Evolutionary conservation across 768 basidiomycete species (phyloP).

Genomic region (Hygrocybe punicea): DNA sequence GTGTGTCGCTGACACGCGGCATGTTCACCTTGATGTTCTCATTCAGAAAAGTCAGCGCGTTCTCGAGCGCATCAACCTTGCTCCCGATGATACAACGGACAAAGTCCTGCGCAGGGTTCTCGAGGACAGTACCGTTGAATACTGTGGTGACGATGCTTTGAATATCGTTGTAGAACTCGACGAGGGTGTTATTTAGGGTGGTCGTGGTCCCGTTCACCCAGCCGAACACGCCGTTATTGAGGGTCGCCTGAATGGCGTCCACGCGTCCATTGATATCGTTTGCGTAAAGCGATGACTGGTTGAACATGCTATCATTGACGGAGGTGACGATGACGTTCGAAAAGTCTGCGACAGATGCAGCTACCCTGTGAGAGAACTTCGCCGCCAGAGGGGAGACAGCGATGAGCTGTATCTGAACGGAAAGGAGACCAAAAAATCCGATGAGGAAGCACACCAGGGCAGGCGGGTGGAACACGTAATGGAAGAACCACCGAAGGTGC

Average conservation of each 20-base stretch:
- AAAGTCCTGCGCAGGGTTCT: conserved; percentile 80
- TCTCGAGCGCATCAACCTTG: conserved; percentile 83
- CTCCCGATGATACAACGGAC: conserved; percentile 86
- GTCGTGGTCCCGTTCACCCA: conserved; percentile 93
- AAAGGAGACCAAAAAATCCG: conserved; percentile 85
- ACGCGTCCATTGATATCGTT: conserved; percentile 71
- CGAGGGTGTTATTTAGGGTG: conserved; percentile 82
- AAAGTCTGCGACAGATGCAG: conserved; percentile 60
- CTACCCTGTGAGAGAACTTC: conserved; percentile 62
- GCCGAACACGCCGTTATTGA: conserved; percentile 88
- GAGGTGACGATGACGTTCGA: conserved; percentile 67
- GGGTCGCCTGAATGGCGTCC: conserved; percentile 60
- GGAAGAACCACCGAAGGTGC: conserved; percentile 81
- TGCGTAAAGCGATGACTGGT: conserved; percentile 77
- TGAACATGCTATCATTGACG: conserved; percentile 80
- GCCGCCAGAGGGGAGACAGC: conserved; percentile 71
- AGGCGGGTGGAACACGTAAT: conserved; percentile 88
- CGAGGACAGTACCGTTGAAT: conserved; percentile 83
- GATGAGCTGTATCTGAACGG: conserved; percentile 81
- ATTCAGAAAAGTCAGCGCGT: conserved; percentile 87
- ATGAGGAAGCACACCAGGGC: conserved; percentile 89
- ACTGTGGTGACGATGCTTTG: conserved; percentile 72
- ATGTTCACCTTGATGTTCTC: conserved; percentile 80
- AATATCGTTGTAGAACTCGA: conserved; percentile 81
- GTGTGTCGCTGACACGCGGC: conserved; percentile 68